Percentiles rank a stretch among this genome's conserved stretches.
Conservation (phyloP, 2,329 filamentous ascomycete genomes). For the Sporothrix pseudoabietina region DNA sequence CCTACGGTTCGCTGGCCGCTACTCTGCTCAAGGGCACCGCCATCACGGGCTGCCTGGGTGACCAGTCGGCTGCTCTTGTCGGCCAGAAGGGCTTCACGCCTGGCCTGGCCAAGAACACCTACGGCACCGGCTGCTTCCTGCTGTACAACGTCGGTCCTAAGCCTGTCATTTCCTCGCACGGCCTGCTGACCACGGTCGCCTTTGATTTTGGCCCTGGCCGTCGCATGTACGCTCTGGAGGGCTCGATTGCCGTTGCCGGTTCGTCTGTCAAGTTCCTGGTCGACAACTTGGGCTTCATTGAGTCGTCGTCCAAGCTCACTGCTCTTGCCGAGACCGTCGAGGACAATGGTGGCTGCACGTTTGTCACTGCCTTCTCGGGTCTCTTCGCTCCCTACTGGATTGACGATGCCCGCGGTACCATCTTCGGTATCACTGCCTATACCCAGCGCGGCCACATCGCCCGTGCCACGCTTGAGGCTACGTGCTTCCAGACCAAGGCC, state of each 20-base stretch:
- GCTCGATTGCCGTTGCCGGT: conserved; percentile 82
- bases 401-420: conserved; percentile 84
- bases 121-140: conserved; percentile 86
- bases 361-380: conserved; percentile 89
- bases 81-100: conserved; percentile 82
- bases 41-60: conserved; percentile 83
- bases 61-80: conserved; percentile 83
- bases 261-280: conserved; percentile 75
- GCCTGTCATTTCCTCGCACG: conserved; percentile 81
- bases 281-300: conserved; percentile 65
- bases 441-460: conserved; percentile 85
- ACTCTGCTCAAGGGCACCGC: conserved; percentile 68
- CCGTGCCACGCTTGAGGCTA: conserved; percentile 85
- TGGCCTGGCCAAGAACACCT: conserved; percentile 86
- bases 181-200: conserved; percentile 79
- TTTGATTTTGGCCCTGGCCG: conserved; percentile 70
- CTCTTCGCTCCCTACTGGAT: conserved; percentile 95
- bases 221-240: conserved; percentile 78
- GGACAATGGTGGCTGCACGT: conserved; percentile 81
- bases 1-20: conserved; percentile 67
- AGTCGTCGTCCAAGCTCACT: conserved; percentile 53
- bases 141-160: conserved; percentile 84
- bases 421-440: conserved; percentile 84
- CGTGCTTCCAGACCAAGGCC: conserved; percentile 89
- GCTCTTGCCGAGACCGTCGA: conserved; percentile 56